phyloP scores from a whole-genome alignment of 1,139 yeast species.

The Candida glucosophila region DNA sequence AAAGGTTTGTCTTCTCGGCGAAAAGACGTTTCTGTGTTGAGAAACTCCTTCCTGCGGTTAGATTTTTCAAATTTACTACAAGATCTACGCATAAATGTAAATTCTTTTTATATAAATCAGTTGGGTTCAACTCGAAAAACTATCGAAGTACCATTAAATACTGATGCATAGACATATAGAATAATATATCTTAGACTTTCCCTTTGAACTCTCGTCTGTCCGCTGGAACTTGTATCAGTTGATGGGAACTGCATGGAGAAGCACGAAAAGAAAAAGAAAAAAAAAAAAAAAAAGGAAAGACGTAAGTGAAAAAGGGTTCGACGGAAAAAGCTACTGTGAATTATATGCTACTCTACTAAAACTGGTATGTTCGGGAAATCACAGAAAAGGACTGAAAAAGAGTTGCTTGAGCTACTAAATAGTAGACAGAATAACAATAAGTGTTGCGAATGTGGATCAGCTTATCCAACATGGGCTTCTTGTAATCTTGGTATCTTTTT shows the following conservation, averaged over 20 bases:
- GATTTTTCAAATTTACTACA: conserved; percentile 3
- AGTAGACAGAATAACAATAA: conserved; percentile 38
- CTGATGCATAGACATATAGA: too few relatives aligned
- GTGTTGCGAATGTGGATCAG: conserved; percentile 66
- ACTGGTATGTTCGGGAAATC: conserved; percentile 21
- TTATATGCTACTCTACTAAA: neutral
- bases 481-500: conserved; percentile 51
- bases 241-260: too few relatives aligned
- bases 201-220: too few relatives aligned
- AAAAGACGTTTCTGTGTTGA: conserved; percentile 2
- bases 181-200: too few relatives aligned
- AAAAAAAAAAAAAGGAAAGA: too few relatives aligned
- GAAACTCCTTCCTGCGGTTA: conserved; percentile 1
- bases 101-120: conserved; percentile 2
- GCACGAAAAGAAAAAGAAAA: too few relatives aligned
- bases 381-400: conserved; percentile 31
- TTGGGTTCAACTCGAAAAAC: conserved; percentile 1
- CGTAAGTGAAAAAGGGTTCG: too few relatives aligned
- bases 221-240: too few relatives aligned
- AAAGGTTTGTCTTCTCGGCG: conserved; percentile 2
- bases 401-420: conserved; percentile 37
- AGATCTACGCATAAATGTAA: conserved; percentile 3
- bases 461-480: conserved; percentile 54
- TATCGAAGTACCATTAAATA: conserved; percentile 2
- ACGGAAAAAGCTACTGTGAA: neutral